Conservation (phyloP, 768 basidiomycete genomes). For the Psilocybe tampanensis region DNA sequence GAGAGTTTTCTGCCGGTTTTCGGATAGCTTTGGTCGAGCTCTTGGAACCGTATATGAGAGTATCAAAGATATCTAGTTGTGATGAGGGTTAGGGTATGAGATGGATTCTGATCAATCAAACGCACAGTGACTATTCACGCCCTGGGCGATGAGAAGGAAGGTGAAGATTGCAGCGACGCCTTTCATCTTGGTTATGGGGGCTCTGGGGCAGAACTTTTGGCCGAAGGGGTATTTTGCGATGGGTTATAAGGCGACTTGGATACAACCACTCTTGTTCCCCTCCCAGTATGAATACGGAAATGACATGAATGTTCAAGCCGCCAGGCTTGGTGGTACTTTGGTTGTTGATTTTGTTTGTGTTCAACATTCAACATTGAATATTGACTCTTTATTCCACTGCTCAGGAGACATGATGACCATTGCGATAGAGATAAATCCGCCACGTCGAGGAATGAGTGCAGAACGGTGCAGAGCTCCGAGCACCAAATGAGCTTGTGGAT, state of each 20-base stretch:
- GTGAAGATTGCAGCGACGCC: not conserved
- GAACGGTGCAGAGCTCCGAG: no score
- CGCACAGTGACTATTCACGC: not conserved
- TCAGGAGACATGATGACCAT: no score
- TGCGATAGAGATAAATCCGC: no score
- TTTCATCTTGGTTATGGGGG: not conserved
- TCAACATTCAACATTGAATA: no score
- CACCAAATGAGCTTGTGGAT: no score
- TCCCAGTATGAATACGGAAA: not conserved
- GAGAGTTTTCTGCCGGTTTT: slow-evolving; percentile 29
- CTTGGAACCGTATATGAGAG: slow-evolving; percentile 24
- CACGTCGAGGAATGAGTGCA: no score
- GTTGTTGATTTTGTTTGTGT: not conserved
- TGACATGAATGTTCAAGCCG: not conserved
- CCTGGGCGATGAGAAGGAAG: not conserved
- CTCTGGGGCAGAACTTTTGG: not conserved
- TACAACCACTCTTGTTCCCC: no score
- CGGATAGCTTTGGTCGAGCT: slow-evolving; percentile 30
- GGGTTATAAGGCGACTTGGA: no score
- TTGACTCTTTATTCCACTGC: no score
- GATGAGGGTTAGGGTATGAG: not conserved
- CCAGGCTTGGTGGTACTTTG: no score
- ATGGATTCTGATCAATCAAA: not conserved
- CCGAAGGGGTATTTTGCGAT: not conserved
- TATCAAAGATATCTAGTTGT: slow-evolving; percentile 28